Evolutionary conservation across 169 alveolate species (phyloP).

Genomic region (Plasmodium knowlesi): DNA sequence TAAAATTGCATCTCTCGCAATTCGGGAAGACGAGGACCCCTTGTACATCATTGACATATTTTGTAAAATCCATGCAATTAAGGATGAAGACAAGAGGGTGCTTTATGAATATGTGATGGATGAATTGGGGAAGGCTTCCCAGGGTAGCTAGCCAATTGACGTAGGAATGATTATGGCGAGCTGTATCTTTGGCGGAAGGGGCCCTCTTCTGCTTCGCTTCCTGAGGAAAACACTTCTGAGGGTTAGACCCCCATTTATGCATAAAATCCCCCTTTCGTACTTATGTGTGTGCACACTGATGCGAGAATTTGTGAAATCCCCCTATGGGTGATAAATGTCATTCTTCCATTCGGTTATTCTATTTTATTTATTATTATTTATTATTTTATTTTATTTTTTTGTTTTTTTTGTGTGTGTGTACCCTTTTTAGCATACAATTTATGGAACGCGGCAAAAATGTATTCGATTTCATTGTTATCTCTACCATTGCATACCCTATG

Average conservation of each 20-base stretch:
- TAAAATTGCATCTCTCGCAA: slow-evolving; percentile 62
- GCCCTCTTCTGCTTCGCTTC: background rate
- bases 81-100: slow-evolving; percentile 34
- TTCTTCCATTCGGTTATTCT: background rate
- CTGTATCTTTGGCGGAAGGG: background rate
- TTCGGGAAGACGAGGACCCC: slow-evolving; percentile 72
- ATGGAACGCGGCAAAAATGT: background rate
- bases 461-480: background rate
- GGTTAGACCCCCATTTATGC: background rate
- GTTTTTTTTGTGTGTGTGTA: background rate
- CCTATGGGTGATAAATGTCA: background rate
- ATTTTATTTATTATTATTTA: no score
- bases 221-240: background rate
- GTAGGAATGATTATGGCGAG: background rate
- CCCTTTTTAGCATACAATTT: background rate
- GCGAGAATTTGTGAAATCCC: background rate
- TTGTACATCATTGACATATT: slow-evolving; percentile 68
- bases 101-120: slow-evolving; percentile 54
- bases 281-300: background rate
- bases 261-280: background rate
- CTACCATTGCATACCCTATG: background rate
- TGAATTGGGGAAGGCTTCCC: slow-evolving; percentile 9
- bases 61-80: slow-evolving; percentile 66
- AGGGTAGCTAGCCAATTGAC: background rate
- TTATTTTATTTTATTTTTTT: no score